Conservation (phyloP, 192 early-diverging fungal genomes). For the Phycomyces nitens region DNA sequence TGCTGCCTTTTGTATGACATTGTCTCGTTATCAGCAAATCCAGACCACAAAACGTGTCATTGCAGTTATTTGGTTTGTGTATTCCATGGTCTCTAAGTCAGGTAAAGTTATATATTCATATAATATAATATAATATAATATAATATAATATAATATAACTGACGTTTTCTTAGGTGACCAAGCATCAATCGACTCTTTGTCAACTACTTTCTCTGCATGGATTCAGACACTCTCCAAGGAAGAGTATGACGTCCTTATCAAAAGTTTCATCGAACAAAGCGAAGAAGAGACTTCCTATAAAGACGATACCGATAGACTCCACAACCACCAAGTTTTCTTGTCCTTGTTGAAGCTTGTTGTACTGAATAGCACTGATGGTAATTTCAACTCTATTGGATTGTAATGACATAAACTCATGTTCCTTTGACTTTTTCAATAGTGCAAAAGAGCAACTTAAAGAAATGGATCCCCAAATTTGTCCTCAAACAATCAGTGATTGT, state of each 20-base stretch:
- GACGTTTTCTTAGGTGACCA: not conserved
- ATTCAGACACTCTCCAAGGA: conserved; percentile 12
- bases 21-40: conserved; percentile 14
- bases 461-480: conserved; percentile 33
- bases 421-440: conserved; percentile 12
- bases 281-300: conserved; percentile 5
- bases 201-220: conserved; percentile 8
- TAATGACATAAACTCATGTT: not conserved
- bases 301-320: not conserved
- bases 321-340: conserved; percentile 8
- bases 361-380: conserved; percentile 18
- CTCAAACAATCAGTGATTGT: conserved; percentile 36
- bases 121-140: not conserved
- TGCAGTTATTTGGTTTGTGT: conserved; percentile 29
- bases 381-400: not conserved
- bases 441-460: conserved; percentile 39
- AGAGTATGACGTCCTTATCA: conserved; percentile 9
- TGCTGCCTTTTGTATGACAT: conserved; percentile 15
- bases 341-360: conserved; percentile 16
- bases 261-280: conserved; percentile 9
- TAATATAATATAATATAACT: not conserved
- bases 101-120: not conserved
- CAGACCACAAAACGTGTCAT: conserved; percentile 13
- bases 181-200: conserved; percentile 5
- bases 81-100: conserved; percentile 7